Conservation (phyloP, 164 flowering plant species). For the Chimonanthus salicifolius region DNA sequence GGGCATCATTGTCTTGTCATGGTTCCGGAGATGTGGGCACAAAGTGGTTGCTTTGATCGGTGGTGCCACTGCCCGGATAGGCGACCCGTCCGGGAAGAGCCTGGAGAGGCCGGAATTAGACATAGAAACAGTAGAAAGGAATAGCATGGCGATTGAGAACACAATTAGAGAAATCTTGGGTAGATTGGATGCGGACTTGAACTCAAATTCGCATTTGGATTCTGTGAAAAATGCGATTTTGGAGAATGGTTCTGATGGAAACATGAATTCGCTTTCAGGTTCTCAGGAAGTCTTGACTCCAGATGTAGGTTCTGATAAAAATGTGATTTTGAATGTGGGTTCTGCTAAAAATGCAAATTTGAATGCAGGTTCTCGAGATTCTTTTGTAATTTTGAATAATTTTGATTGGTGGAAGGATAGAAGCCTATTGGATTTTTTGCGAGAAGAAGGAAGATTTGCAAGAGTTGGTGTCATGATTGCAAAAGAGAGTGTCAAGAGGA, state of each 20-base stretch:
- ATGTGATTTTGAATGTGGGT: constrained; percentile 1
- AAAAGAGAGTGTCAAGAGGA: constrained; percentile 34
- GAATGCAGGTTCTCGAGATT: constrained; percentile 3
- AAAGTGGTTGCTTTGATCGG: constrained; percentile 58
- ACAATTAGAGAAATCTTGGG: constrained; percentile 34
- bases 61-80: constrained; percentile 79
- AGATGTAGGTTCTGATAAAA: not conserved
- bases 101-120: constrained; percentile 69
- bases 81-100: constrained; percentile 85
- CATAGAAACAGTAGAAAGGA: constrained; percentile 35
- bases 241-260: not conserved
- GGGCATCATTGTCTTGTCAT: constrained; percentile 73
- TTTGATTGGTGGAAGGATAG: constrained; percentile 88
- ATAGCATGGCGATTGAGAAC: constrained; percentile 37
- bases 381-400: constrained; percentile 47
- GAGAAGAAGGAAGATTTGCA: constrained; percentile 53
- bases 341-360: not conserved
- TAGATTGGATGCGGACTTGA: constrained; percentile 1
- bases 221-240: not conserved
- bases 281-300: not conserved
- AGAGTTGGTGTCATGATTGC: constrained; percentile 51
- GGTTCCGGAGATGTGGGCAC: constrained; percentile 75
- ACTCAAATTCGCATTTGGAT: not conserved
- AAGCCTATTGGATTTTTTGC: constrained; percentile 53
- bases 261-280: not conserved